Conservation (phyloP, 805 yeast species). For the Komagataella populi region DNA sequence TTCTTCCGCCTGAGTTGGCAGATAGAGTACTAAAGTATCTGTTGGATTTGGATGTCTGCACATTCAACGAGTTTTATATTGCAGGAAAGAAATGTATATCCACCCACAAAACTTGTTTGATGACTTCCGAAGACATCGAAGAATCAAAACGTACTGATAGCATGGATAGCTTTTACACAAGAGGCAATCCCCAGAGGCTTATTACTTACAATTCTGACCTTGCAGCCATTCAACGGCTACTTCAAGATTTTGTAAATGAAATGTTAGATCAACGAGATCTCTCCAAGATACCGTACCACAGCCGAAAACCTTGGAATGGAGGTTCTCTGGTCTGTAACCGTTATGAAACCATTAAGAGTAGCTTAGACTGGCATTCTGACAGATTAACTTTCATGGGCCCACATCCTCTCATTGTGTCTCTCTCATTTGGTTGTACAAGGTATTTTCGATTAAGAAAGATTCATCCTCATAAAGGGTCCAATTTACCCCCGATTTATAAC, state of each 20-base stretch:
- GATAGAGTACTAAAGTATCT: conserved; percentile 27
- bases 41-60: conserved; percentile 25
- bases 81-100: conserved; percentile 52
- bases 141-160: conserved; percentile 8
- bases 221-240: conserved; percentile 21
- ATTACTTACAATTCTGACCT: conserved; percentile 18
- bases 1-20: conserved; percentile 38
- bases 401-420: conserved; percentile 49
- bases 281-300: conserved; percentile 23
- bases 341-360: conserved; percentile 33
- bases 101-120: conserved; percentile 34
- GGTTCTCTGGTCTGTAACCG: conserved; percentile 42
- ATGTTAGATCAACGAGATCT: conserved; percentile 13
- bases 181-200: conserved; percentile 18
- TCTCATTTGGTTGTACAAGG: conserved; percentile 58
- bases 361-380: conserved; percentile 70
- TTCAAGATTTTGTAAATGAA: conserved; percentile 25
- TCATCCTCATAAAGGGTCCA: conserved; percentile 13
- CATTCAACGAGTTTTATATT: conserved; percentile 35
- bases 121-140: conserved; percentile 9
- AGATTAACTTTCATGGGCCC: conserved; percentile 64
- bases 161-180: conserved; percentile 7
- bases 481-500: conserved; percentile 24
- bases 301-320: conserved; percentile 30
- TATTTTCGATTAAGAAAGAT: conserved; percentile 44